Evolutionary conservation across 2,329 filamentous ascomycete genomes (phyloP).

Genomic region (Akanthomyces lecanii): DNA sequence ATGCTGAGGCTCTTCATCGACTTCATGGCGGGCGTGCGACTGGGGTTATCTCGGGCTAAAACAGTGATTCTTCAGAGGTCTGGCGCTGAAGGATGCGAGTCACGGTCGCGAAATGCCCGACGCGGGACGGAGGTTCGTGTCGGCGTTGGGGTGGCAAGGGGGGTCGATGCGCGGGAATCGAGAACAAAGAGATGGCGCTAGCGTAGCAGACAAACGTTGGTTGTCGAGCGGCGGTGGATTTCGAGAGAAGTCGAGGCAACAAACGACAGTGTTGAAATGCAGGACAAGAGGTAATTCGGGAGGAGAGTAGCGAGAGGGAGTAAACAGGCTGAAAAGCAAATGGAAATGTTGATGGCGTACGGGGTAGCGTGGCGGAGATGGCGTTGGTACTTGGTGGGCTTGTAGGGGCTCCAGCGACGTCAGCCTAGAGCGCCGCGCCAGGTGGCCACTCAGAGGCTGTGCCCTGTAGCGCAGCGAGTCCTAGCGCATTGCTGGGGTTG

Average conservation of each 20-base stretch:
- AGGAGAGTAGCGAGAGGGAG: background rate
- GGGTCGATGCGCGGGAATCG: background rate
- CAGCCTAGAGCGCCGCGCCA: background rate
- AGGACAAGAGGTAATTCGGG: no score
- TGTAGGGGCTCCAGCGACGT: no score
- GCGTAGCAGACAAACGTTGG: background rate
- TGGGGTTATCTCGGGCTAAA: background rate
- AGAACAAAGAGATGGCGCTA: background rate
- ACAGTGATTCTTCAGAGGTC: no score
- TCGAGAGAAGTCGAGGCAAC: background rate
- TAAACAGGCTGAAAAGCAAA: background rate
- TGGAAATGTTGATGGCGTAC: background rate
- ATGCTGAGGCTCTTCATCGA: constrained; percentile 51
- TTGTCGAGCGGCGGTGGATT: background rate
- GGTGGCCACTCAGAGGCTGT: background rate
- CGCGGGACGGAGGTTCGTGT: background rate
- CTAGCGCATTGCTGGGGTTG: background rate
- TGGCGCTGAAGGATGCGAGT: background rate
- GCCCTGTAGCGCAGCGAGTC: background rate
- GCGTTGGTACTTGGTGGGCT: no score
- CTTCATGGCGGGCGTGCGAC: constrained; percentile 30
- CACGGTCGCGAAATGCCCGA: background rate
- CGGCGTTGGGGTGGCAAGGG: background rate
- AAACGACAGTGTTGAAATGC: no score
- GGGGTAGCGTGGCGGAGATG: no score